Evolutionary conservation across 2,329 filamentous ascomycete genomes (phyloP), one percentile per base, ranked within the genome.

Genomic region (Chaetomium strumarium): DNA sequence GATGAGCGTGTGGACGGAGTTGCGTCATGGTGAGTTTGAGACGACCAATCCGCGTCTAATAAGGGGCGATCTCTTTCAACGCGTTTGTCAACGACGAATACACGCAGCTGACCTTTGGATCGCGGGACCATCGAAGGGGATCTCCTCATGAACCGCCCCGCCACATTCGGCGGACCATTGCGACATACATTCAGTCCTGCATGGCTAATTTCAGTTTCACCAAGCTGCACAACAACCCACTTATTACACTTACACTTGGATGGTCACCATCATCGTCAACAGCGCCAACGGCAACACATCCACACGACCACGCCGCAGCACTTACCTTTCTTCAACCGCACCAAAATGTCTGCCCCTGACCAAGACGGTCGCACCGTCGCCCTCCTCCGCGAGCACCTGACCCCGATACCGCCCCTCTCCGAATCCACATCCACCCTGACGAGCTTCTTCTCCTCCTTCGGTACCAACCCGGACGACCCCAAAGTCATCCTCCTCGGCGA

Each of bases 401-500:
- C 40, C 40, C 53, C 57, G 4, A 34, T 57, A 20, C 53, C 57
- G 2, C 48, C 44, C 24, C 39, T 57, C 17, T 30, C 41, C 38
- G 14, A 52, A 14, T 49, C 44, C 41, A 46, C 47, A 33, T 17
- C 40, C n/a, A 12, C 34, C 24, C 51, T 55, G 17, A 37, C 47
- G 17, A 1, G 24, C 5, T 51, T 55, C 47, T n/a, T 51, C 38
- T 6, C 49, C 24, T 11, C 8, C 42, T 55, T 51, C 45, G 41
- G 45, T 33, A 16, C 48, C 33, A 30, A 55, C 38, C n/a, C 24
- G 3, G 19, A 34, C 2, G 36, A 36, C 9, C 51, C 51, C 55
- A 60, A 57, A 33, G 46, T 65, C 16, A 51, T 65, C 12, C 63
- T 65, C 9, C 62, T 64, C 39, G 63, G 61, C 52, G 63, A 65